Evolutionary conservation across 2,329 filamentous ascomycete species (phyloP).

Genomic region (Rutstroemia sp.): DNA sequence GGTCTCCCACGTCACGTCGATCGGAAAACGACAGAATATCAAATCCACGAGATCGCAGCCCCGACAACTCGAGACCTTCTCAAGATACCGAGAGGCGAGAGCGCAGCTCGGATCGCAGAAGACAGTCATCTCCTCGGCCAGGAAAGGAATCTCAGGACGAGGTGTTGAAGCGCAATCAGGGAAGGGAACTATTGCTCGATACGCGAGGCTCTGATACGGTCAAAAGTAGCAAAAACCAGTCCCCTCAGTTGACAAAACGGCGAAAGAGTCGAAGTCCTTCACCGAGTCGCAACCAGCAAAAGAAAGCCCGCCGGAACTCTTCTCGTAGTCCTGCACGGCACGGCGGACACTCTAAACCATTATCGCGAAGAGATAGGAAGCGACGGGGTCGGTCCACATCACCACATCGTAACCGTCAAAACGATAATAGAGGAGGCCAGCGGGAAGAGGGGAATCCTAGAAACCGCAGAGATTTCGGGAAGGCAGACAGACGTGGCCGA

Average conservation of each 20-base stretch:
- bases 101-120: conserved; percentile 26
- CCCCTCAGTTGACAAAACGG: conserved; percentile 28
- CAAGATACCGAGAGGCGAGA: conserved; percentile 25
- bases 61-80: conserved; percentile 23
- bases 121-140: conserved; percentile 26
- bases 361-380: conserved; percentile 23
- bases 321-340: conserved; percentile 27
- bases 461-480: conserved; percentile 20
- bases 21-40: conserved; percentile 28
- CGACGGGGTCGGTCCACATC: conserved; percentile 23
- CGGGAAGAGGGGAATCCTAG: conserved; percentile 20
- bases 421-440: conserved; percentile 16
- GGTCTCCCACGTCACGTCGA: conserved; percentile 30
- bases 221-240: conserved; percentile 25
- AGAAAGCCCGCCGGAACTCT: conserved; percentile 26
- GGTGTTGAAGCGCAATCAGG: conserved; percentile 29
- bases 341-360: conserved; percentile 16
- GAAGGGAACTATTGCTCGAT: conserved; percentile 29
- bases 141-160: conserved; percentile 26
- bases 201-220: conserved; percentile 28
- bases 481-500: conserved; percentile 23
- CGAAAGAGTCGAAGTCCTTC: conserved; percentile 30
- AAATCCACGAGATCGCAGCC: conserved; percentile 26
- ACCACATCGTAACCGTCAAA: conserved; percentile 25
- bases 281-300: conserved; percentile 27